Conservation (phyloP, 495 filamentous ascomycete species). For the Aspergillus campestris region DNA sequence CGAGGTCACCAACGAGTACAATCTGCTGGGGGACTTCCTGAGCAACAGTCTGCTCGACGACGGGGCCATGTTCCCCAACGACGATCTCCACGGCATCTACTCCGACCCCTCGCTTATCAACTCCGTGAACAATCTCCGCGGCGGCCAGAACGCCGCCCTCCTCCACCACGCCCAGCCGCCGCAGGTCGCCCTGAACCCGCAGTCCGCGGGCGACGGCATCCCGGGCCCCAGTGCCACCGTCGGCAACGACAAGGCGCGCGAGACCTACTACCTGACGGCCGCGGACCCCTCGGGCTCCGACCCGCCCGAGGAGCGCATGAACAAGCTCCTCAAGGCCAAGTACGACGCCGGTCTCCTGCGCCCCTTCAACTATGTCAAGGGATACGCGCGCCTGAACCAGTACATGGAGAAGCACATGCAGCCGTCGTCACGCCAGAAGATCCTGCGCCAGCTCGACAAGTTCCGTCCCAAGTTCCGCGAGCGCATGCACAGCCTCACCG, state of each 20-base stretch:
- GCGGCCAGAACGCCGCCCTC: slow-evolving; percentile 21
- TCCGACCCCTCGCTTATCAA: slow-evolving; percentile 48
- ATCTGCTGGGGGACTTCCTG: slow-evolving; percentile 91
- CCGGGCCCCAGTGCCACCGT: slow-evolving; percentile 50
- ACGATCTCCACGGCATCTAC: slow-evolving; percentile 48
- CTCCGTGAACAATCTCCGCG: slow-evolving; percentile 33
- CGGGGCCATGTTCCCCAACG: slow-evolving; percentile 54
- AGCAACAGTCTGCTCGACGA: slow-evolving; percentile 82
- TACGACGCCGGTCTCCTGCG: slow-evolving; percentile 89
- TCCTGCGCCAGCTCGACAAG: slow-evolving; percentile 78
- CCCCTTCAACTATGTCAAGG: slow-evolving; percentile 97
- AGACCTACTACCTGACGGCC: slow-evolving; percentile 91
- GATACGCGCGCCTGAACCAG: slow-evolving; percentile 76
- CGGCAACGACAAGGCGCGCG: slow-evolving; percentile 72
- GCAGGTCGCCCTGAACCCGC: slow-evolving; percentile 32
- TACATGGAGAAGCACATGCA: slow-evolving; percentile 89
- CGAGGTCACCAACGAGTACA: slow-evolving; percentile 92
- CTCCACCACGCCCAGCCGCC: slow-evolving; percentile 29
- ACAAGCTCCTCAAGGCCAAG: slow-evolving; percentile 88
- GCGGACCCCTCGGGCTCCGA: slow-evolving; percentile 91
- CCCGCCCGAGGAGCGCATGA: slow-evolving; percentile 88
- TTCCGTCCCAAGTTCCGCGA: slow-evolving; percentile 96
- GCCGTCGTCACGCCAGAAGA: slow-evolving; percentile 70
- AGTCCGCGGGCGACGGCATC: slow-evolving; percentile 47
- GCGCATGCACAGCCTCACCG: slow-evolving; percentile 81